phyloP scores from a whole-genome alignment of 1,139 yeast genomes.

The Pichia kudriavzevii region DNA sequence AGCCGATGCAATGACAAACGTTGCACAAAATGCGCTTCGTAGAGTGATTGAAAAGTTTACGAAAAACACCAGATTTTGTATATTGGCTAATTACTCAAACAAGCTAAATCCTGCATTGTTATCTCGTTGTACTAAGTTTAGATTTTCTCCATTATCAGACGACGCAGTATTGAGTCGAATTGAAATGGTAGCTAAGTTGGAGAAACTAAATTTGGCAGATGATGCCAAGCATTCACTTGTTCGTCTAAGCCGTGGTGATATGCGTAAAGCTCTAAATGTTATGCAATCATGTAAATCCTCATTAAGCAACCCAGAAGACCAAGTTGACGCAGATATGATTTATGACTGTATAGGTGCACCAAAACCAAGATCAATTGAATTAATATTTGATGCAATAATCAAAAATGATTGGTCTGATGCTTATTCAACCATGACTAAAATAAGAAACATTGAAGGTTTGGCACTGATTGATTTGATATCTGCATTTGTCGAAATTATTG shows the following conservation, averaged over 20 bases:
- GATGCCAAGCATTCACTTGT: slow-evolving; percentile 64
- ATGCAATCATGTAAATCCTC: slow-evolving; percentile 91
- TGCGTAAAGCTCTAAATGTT: slow-evolving; percentile 92
- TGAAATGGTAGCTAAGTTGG: slow-evolving; percentile 59
- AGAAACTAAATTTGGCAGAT: slow-evolving; percentile 47
- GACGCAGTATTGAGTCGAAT: slow-evolving; percentile 64
- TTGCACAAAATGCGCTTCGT: slow-evolving; percentile 92
- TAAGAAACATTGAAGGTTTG: slow-evolving; percentile 69
- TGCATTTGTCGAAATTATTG: slow-evolving; percentile 67
- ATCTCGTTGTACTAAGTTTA: slow-evolving; percentile 90
- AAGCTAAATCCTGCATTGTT: slow-evolving; percentile 90
- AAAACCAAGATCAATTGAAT: slow-evolving; percentile 75
- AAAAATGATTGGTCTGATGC: slow-evolving; percentile 87
- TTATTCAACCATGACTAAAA: slow-evolving; percentile 50
- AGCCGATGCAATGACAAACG: slow-evolving; percentile 98
- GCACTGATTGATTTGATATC: slow-evolving; percentile 81
- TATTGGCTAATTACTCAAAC: slow-evolving; percentile 92
- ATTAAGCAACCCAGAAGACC: slow-evolving; percentile 35
- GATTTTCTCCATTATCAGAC: slow-evolving; percentile 75
- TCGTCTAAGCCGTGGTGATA: slow-evolving; percentile 77
- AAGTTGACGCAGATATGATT: slow-evolving; percentile 64
- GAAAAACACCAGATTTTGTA: slow-evolving; percentile 90
- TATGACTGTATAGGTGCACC: slow-evolving; percentile 97
- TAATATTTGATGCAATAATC: slow-evolving; percentile 66
- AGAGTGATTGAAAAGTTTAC: slow-evolving; percentile 91